Conservation (phyloP, 2,329 filamentous ascomycete species). For the Nothopassalora personata region DNA sequence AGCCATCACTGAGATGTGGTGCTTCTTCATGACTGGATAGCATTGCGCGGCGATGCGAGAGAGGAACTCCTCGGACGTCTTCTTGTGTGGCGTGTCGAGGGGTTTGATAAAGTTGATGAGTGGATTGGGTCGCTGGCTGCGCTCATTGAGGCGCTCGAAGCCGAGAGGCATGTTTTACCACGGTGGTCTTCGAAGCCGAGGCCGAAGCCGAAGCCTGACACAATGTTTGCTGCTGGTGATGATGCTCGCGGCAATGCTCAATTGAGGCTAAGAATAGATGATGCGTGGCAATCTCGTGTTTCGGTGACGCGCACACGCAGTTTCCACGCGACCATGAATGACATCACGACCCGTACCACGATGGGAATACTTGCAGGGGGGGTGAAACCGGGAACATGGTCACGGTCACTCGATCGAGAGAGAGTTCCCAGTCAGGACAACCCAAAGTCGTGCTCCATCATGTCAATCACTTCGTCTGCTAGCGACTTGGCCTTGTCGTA, state of each 20-base stretch:
- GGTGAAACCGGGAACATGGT: not conserved
- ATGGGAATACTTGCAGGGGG: not conserved
- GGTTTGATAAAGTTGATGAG: conserved; percentile 83
- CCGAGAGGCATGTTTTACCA: conserved; percentile 66
- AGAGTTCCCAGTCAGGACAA: not conserved
- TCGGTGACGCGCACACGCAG: not conserved
- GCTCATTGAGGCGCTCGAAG: conserved; percentile 73
- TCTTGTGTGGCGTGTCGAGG: conserved; percentile 49
- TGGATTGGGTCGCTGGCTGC: conserved; percentile 66
- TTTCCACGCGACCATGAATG: not conserved
- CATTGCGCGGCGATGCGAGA: conserved; percentile 78
- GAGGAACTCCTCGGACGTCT: conserved; percentile 61
- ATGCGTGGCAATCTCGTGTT: not conserved
- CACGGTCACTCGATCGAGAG: not conserved
- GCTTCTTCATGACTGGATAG: conserved; percentile 52
- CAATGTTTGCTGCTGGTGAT: not conserved
- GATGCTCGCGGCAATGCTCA: not conserved
- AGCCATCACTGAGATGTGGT: conserved; percentile 44
- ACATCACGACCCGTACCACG: not conserved
- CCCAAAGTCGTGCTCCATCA: not conserved
- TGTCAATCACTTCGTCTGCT: not conserved
- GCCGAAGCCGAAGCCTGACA: not conserved
- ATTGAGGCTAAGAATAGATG: not conserved
- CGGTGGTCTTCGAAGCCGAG: not conserved
- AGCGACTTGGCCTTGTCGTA: too few relatives aligned